Evolutionary conservation across 2,329 filamentous ascomycete species (phyloP), one percentile per base, ranked within the genome.

Genomic region (Triangularia setosa): DNA sequence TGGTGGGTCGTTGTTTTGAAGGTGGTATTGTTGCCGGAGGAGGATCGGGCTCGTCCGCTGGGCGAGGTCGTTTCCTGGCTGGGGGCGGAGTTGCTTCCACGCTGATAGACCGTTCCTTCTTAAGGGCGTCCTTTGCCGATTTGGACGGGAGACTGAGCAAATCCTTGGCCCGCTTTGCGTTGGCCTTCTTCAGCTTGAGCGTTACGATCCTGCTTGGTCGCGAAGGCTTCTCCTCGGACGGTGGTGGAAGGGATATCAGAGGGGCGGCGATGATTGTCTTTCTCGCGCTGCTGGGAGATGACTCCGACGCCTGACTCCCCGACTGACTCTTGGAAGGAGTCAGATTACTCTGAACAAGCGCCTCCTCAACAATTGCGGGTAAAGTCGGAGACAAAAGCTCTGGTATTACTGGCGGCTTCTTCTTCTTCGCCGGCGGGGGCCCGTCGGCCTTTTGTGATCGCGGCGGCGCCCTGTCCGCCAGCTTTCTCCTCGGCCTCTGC

Each of bases 371-470:
- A 18, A 80, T 72, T 0, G 82, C 76, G 1, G 84, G 84, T 6
- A 87, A 72, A 0, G 84, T 87, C 0, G 84, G 84, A 0, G 84
- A 87, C 11, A 87, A 75, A 6, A 87, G 75, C 0, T 79, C 75
- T 0, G 84, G 84, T 25, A 86, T 72, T 56, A 75, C 75, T 8
- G 73, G 72, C 1, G 75, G 72, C 58, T 72, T 79, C 21, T 77
- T 69, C 66, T 77, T 82, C 69, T 78, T 83, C 21, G 69, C 8
- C 2, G 70, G 69, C 0, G 72, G 67, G 9, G 65, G 33, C 73
- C 73, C 11, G 65, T 66, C 67, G 69, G 69, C 58, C 66, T 75
- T 79, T 16, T 65, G 57, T 2, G 68, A 30, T 63, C 72, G 67
- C 70, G 70, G 54, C 44, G 66, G 61, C 23, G 64, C 53, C 63